Evolutionary conservation across 108 stramenopile species (phyloP).

Genomic region (Nitzschia palea): DNA sequence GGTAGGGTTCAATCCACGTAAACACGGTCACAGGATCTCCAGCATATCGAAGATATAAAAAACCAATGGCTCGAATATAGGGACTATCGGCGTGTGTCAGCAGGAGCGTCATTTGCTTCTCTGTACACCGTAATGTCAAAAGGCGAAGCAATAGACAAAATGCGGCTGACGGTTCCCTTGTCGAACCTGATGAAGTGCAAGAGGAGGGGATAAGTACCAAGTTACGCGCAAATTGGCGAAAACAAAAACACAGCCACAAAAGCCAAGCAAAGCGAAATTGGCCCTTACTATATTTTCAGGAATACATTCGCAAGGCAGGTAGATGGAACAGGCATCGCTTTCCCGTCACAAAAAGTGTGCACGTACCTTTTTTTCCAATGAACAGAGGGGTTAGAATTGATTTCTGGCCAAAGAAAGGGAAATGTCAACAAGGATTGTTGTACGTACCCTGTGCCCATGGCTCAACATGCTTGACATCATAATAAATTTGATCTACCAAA

Average conservation of each 20-base stretch:
- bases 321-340: background rate
- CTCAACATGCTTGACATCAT: constrained; percentile 88
- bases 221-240: too few relatives aligned
- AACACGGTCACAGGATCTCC: constrained; percentile 83
- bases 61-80: constrained; percentile 93
- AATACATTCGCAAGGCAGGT: background rate
- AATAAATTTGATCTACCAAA: constrained; percentile 92
- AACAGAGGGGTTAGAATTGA: background rate
- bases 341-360: background rate
- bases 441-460: constrained; percentile 86
- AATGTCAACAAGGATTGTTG: background rate
- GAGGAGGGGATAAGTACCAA: too few relatives aligned
- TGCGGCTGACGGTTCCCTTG: constrained; percentile 75
- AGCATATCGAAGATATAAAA: constrained; percentile 94
- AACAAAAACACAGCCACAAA: background rate
- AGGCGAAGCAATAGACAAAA: constrained; percentile 94
- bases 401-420: background rate
- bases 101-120: constrained; percentile 89
- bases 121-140: constrained; percentile 88
- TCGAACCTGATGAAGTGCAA: constrained; percentile 7
- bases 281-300: background rate
- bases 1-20: constrained; percentile 85
- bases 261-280: constrained; percentile 1
- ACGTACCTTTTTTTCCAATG: background rate
- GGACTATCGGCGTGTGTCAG: constrained; percentile 87